Conservation (phyloP, 768 basidiomycete genomes). For the Tricholoma flavovirens region DNA sequence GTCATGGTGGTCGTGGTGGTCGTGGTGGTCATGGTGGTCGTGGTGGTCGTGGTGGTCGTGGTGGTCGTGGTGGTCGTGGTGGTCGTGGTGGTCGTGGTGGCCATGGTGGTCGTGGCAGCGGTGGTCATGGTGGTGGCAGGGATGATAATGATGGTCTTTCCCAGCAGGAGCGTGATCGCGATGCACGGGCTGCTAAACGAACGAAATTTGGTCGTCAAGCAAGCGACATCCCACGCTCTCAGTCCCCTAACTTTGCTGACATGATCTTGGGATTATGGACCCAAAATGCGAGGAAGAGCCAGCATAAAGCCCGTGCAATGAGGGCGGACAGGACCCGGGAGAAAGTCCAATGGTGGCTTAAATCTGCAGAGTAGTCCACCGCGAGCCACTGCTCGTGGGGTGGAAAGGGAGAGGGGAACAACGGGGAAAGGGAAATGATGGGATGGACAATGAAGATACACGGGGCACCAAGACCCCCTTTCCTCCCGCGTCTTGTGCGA, state of each 20-base stretch:
- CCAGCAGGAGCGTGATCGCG: conserved; percentile 10
- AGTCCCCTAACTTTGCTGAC: conserved; percentile 12
- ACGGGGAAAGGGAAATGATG: no score
- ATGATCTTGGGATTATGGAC: conserved; percentile 14
- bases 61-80: neutral
- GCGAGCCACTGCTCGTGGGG: no score
- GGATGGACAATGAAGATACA: no score
- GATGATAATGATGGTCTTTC: neutral
- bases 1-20: neutral
- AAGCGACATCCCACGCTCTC: conserved; percentile 2
- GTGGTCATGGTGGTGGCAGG: no score
- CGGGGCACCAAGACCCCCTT: no score
- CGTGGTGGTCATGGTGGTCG: neutral
- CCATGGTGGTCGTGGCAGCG: neutral
- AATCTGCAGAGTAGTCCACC: neutral
- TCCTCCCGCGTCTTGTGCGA: no score
- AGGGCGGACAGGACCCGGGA: conserved; percentile 12
- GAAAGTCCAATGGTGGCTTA: conserved; percentile 15
- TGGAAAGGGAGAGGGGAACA: no score
- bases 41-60: neutral
- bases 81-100: neutral
- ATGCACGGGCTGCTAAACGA: conserved; percentile 9
- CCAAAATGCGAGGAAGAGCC: conserved; percentile 13
- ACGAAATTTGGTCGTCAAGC: conserved; percentile 2
- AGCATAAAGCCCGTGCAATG: conserved; percentile 11